Conservation (phyloP, 192 early-diverging fungal genomes). For the Anaeromyces robustus region DNA sequence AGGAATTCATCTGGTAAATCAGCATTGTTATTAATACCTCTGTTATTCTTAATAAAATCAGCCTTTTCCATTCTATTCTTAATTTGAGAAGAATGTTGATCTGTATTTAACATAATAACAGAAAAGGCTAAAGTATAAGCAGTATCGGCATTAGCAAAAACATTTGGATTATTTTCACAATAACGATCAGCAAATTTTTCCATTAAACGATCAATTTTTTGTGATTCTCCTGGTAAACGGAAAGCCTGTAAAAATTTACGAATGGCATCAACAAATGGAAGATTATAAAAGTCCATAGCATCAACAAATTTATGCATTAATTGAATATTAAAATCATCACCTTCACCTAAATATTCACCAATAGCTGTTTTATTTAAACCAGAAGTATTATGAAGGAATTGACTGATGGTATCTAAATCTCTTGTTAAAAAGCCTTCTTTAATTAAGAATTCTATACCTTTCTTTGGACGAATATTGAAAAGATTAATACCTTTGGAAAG, state of each 20-base stretch:
- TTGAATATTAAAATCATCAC: constrained; percentile 26
- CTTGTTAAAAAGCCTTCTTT: constrained; percentile 25
- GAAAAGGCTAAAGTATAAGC: constrained; percentile 45
- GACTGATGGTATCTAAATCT: constrained; percentile 20
- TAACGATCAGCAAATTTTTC: constrained; percentile 54
- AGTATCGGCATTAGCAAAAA: constrained; percentile 44
- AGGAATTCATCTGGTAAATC: constrained; percentile 9
- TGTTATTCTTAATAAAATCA: constrained; percentile 43
- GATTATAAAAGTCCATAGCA: constrained; percentile 27
- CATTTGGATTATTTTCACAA: constrained; percentile 37
- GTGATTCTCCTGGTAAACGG: constrained; percentile 43
- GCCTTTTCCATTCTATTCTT: constrained; percentile 40
- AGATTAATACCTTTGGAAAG: constrained; percentile 19
- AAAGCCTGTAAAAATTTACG: constrained; percentile 39
- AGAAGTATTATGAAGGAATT: constrained; percentile 21
- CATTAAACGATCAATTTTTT: constrained; percentile 51
- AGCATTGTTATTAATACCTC: constrained; percentile 3
- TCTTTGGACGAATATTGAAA: constrained; percentile 34
- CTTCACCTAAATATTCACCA: constrained; percentile 41
- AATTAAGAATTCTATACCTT: constrained; percentile 28
- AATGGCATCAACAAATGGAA: constrained; percentile 36
- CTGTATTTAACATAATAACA: constrained; percentile 50
- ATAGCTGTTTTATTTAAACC: constrained; percentile 32
- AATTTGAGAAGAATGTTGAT: constrained; percentile 36
- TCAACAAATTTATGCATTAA: constrained; percentile 47